A percentile compares a stretch with the other conserved stretches of the same genome.
Evolutionary conservation across 352 stramenopile genomes (phyloP).

Genomic region (Globisporangium acanthophoron): DNA sequence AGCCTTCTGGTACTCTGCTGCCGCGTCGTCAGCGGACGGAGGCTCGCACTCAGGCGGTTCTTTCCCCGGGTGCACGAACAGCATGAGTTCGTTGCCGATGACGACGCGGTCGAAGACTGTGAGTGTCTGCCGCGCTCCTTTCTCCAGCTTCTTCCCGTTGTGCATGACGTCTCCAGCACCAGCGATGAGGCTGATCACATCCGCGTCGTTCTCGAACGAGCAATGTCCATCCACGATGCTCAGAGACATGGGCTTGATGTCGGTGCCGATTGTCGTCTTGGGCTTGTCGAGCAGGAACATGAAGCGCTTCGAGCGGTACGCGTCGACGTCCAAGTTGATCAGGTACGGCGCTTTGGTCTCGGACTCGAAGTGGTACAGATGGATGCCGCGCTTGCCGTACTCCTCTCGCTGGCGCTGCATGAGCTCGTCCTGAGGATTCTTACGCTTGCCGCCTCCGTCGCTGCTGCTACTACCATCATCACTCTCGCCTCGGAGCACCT

Average conservation of each 20-base stretch:
- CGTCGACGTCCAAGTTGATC: conserved; percentile 93
- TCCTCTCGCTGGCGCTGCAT: conserved; percentile 87
- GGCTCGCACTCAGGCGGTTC: conserved; percentile 40
- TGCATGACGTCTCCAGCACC: conserved; percentile 83
- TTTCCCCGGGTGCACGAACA: conserved; percentile 65
- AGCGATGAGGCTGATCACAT: conserved; percentile 44
- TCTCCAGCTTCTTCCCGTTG: conserved; percentile 77
- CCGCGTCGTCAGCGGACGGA: conserved; percentile 78
- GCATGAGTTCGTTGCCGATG: conserved; percentile 84
- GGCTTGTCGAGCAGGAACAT: conserved; percentile 86
- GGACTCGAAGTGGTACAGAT: conserved; percentile 85
- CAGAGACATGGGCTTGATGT: conserved; percentile 91
- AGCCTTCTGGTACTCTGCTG: conserved; percentile 84
- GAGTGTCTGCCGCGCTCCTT: conserved; percentile 33
- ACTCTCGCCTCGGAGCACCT: conserved; percentile 50
- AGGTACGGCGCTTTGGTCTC: conserved; percentile 85
- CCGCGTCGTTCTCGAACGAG: conserved; percentile 47
- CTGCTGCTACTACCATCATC: conserved; percentile 22
- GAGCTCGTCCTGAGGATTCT: conserved; percentile 72
- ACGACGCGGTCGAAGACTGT: conserved; percentile 68
- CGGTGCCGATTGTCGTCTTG: conserved; percentile 48
- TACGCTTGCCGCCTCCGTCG: conserved; percentile 18
- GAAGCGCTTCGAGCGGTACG: conserved; percentile 89
- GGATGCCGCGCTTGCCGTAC: conserved; percentile 88
- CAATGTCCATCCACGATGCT: conserved; percentile 88